Percentiles rank a stretch among this genome's conserved stretches.
phyloP scores from a whole-genome alignment of 495 filamentous ascomycete species.

The Podospora didyma region DNA sequence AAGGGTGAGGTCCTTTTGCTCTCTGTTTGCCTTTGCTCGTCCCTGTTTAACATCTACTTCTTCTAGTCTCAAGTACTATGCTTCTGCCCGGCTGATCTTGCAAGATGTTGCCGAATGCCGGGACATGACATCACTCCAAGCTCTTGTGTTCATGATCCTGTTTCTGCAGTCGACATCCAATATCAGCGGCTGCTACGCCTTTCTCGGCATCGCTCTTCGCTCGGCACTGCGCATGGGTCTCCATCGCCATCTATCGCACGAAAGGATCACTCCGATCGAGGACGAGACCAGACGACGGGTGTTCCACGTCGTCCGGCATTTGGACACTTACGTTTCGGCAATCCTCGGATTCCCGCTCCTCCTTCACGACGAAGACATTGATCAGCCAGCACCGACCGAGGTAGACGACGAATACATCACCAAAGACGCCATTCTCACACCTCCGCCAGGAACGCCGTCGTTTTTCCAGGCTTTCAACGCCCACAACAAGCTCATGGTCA shows the following conservation, averaged over 20 bases:
- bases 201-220: slow-evolving; percentile 83
- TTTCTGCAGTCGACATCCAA: slow-evolving; percentile 91
- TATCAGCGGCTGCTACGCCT: slow-evolving; percentile 88
- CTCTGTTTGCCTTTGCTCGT: background rate
- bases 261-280: slow-evolving; percentile 79
- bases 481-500: slow-evolving; percentile 70
- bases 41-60: background rate
- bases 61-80: slow-evolving; percentile 78
- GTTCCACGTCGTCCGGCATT: slow-evolving; percentile 88
- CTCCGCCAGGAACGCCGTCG: slow-evolving; percentile 71
- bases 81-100: slow-evolving; percentile 64
- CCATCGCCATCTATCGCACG: slow-evolving; percentile 68
- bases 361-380: slow-evolving; percentile 83
- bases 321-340: slow-evolving; percentile 92
- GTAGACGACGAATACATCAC: slow-evolving; percentile 94
- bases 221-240: slow-evolving; percentile 84
- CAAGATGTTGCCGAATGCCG: slow-evolving; percentile 90
- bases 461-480: slow-evolving; percentile 80
- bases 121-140: slow-evolving; percentile 79
- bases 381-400: slow-evolving; percentile 79
- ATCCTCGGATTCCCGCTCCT: slow-evolving; percentile 82
- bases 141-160: slow-evolving; percentile 85
- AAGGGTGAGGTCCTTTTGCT: slow-evolving; percentile 56
- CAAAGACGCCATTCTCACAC: slow-evolving; percentile 63
- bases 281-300: slow-evolving; percentile 76